Evolutionary conservation across 768 basidiomycete species (phyloP).

Genomic region (Mycena rebaudengoi): DNA sequence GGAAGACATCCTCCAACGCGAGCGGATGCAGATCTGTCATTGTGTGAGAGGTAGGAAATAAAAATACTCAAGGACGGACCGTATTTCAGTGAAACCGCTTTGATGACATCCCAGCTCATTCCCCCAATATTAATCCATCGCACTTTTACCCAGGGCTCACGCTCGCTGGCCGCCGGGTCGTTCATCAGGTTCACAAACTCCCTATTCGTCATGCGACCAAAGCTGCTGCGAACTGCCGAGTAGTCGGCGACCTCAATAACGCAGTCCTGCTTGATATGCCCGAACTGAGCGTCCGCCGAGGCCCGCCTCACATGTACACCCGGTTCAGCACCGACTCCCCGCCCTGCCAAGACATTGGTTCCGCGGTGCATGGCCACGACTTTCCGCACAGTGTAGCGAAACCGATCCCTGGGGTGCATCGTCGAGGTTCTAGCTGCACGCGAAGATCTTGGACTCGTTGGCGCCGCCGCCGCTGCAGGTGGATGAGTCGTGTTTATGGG

Average conservation of each 20-base stretch:
- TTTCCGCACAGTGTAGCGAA: conserved; percentile 64
- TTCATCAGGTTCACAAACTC: conserved; percentile 68
- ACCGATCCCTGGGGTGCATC: conserved; percentile 56
- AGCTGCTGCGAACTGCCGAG: conserved; percentile 61
- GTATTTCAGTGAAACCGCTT: conserved; percentile 70
- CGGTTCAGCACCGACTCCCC: conserved; percentile 70
- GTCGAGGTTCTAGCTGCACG: background rate
- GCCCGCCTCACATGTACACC: conserved; percentile 73
- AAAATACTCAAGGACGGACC: conserved; percentile 44
- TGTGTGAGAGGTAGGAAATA: background rate
- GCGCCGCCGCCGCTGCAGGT: conserved; percentile 19
- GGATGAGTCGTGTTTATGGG: conserved; percentile 23
- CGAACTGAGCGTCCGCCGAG: conserved; percentile 62
- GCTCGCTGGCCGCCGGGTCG: conserved; percentile 50
- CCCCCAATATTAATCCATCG: conserved; percentile 81
- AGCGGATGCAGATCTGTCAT: conserved; percentile 71
- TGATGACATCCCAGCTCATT: conserved; percentile 76
- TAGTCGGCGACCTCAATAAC: conserved; percentile 76
- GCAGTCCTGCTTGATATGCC: conserved; percentile 67
- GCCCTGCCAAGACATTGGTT: conserved; percentile 44
- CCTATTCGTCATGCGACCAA: conserved; percentile 64
- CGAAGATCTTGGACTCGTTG: conserved; percentile 16
- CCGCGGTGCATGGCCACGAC: conserved; percentile 71
- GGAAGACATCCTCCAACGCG: conserved; percentile 75
- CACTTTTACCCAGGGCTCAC: conserved; percentile 71